Evolutionary conservation across 2,329 filamentous ascomycete species (phyloP).

Genomic region (Ascocoryne sarcoides): DNA sequence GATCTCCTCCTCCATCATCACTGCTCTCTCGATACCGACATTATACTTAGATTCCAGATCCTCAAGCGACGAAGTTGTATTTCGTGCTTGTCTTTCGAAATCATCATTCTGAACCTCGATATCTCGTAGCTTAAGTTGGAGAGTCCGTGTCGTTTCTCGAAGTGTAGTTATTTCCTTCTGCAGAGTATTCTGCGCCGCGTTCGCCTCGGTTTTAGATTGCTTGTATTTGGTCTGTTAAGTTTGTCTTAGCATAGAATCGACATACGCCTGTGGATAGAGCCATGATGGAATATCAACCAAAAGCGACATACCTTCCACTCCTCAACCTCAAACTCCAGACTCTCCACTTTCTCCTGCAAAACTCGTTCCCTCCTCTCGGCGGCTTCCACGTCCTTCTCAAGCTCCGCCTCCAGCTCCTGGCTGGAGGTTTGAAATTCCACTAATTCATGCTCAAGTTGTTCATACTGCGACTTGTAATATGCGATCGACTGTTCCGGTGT

Average conservation of each 20-base stretch:
- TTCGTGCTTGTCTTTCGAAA: slow-evolving; percentile 90
- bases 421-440: slow-evolving; percentile 91
- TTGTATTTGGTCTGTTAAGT: slow-evolving; percentile 76
- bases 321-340: slow-evolving; percentile 78
- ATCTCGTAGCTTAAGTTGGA: slow-evolving; percentile 80
- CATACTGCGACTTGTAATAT: slow-evolving; percentile 96
- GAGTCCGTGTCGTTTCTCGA: slow-evolving; percentile 71
- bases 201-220: slow-evolving; percentile 84
- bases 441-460: slow-evolving; percentile 82
- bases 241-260: slow-evolving; percentile 11
- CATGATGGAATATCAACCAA: not conserved
- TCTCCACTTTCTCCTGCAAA: slow-evolving; percentile 80
- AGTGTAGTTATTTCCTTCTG: slow-evolving; percentile 95
- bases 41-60: slow-evolving; percentile 98
- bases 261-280: too few relatives aligned
- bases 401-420: slow-evolving; percentile 84
- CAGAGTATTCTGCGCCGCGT: slow-evolving; percentile 70
- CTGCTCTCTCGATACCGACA: slow-evolving; percentile 79
- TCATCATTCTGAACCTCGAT: slow-evolving; percentile 98
- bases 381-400: slow-evolving; percentile 92
- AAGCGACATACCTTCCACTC: slow-evolving; percentile 84
- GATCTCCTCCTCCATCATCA: slow-evolving; percentile 93
- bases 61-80: slow-evolving; percentile 91
- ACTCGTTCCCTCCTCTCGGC: slow-evolving; percentile 87
- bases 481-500: slow-evolving; percentile 66